These are phyloP conservation scores for Agapanthus africanus DNA, from an alignment of 106 monocot genomes.

Conservation along the genomic window DNA sequence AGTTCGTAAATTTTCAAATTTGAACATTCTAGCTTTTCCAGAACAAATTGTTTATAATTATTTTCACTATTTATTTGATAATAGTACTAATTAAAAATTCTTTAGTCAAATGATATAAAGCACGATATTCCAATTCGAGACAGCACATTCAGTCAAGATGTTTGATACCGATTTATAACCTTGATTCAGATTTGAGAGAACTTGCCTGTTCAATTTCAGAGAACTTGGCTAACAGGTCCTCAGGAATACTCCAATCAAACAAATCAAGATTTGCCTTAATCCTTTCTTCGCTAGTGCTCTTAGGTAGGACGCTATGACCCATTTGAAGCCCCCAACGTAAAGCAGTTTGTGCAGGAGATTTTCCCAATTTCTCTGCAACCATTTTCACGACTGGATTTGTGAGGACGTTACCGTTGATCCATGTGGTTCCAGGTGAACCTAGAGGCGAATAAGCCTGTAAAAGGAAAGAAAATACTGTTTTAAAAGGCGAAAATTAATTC, in stretches of 20 bases:
- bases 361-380: slow-evolving; percentile 45
- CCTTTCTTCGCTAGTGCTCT: slow-evolving; percentile 66
- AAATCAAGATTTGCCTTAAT: slow-evolving; percentile 72
- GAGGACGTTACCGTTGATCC: slow-evolving; percentile 40
- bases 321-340: slow-evolving; percentile 55
- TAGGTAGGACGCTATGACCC: slow-evolving; percentile 58
- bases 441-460: slow-evolving; percentile 83
- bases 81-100: no score
- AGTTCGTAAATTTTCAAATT: no score
- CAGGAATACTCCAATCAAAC: slow-evolving; percentile 76
- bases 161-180: no score
- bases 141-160: no score
- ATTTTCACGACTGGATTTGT: slow-evolving; percentile 27
- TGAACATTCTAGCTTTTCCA: no score
- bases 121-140: no score
- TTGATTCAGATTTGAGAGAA: no score
- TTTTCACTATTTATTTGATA: no score
- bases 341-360: slow-evolving; percentile 45
- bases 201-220: slow-evolving; percentile 79
- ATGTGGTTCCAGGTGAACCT: slow-evolving; percentile 59
- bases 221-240: slow-evolving; percentile 49
- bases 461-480: no score
- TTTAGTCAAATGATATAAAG: no score
- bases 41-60: no score
- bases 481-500: no score